Conservation (phyloP, 768 basidiomycete species). For the Mycena maculata region DNA sequence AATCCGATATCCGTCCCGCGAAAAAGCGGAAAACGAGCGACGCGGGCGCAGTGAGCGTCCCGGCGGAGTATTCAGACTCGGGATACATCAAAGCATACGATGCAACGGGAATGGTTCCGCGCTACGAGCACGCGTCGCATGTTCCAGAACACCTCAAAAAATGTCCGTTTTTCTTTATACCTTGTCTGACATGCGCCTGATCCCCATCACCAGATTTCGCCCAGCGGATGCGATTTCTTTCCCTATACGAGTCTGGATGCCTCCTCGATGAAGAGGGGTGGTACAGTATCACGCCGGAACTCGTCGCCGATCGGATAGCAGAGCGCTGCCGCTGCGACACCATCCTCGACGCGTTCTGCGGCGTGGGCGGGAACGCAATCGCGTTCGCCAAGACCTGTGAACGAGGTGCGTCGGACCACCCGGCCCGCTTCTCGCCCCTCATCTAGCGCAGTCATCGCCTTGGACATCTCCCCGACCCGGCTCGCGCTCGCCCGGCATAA, state of each 20-base stretch:
- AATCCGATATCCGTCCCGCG: slow-evolving; percentile 39
- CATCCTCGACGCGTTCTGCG: slow-evolving; percentile 95
- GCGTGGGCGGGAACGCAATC: slow-evolving; percentile 97
- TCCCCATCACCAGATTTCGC: slow-evolving; percentile 72
- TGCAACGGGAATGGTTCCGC: slow-evolving; percentile 78
- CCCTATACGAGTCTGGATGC: slow-evolving; percentile 82
- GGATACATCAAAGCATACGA: slow-evolving; percentile 63
- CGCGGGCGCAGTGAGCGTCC: slow-evolving; percentile 13
- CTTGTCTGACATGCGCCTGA: slow-evolving; percentile 3
- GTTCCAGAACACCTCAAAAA: slow-evolving; percentile 86
- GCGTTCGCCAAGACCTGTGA: slow-evolving; percentile 97
- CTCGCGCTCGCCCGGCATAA: slow-evolving; percentile 94
- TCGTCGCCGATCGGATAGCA: slow-evolving; percentile 92
- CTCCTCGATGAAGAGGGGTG: slow-evolving; percentile 96
- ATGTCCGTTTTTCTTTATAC: slow-evolving; percentile 64
- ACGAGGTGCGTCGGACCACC: slow-evolving; percentile 65
- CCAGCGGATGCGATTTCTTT: slow-evolving; percentile 87
- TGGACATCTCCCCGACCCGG: slow-evolving; percentile 88
- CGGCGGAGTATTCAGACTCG: slow-evolving; percentile 39
- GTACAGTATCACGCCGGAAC: slow-evolving; percentile 97
- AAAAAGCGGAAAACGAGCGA: slow-evolving; percentile 50
- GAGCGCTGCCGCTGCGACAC: slow-evolving; percentile 89
- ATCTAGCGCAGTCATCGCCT: slow-evolving; percentile 80
- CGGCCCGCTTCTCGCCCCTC: too few species aligned
- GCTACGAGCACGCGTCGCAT: slow-evolving; percentile 70